Percentiles rank a stretch among this genome's conserved stretches.
Conservation (phyloP, 2,329 filamentous ascomycete species). For the Lachnum nothofagi region DNA sequence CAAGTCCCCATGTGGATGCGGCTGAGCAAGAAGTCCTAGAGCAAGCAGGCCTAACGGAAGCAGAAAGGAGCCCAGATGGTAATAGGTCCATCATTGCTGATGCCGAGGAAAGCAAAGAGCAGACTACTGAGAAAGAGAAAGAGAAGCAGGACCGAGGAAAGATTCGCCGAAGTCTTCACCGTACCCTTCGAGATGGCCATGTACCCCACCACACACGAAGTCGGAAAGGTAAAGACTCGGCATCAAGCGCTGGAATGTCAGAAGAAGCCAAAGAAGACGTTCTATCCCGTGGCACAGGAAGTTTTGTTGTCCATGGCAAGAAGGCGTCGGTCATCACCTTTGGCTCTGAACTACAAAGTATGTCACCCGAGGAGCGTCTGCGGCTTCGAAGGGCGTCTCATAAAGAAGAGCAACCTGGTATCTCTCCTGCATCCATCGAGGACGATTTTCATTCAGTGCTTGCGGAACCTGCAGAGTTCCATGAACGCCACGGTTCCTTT, state of each 20-base stretch:
- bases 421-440: conserved; percentile 20
- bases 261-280: conserved; percentile 54
- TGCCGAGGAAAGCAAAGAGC: conserved; percentile 33
- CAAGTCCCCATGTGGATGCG: conserved; percentile 45
- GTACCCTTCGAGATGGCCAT: conserved; percentile 77
- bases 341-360: conserved; percentile 78
- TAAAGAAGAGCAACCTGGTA: conserved; percentile 34
- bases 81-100: conserved; percentile 33
- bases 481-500: conserved; percentile 53
- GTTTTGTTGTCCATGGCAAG: conserved; percentile 95
- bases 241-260: conserved; percentile 49
- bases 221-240: conserved; percentile 70
- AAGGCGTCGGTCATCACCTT: conserved; percentile 98
- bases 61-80: conserved; percentile 39
- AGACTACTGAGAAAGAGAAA: conserved; percentile 23
- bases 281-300: conserved; percentile 72
- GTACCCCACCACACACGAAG: conserved; percentile 63
- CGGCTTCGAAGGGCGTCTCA: conserved; percentile 54
- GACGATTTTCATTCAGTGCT: conserved; percentile 52
- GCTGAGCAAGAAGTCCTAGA: conserved; percentile 63
- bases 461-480: conserved; percentile 38
- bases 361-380: conserved; percentile 68
- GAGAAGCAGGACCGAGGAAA: conserved; percentile 38
- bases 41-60: conserved; percentile 60
- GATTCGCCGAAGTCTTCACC: conserved; percentile 79